Evolutionary conservation across 2,329 filamentous ascomycete genomes (phyloP).

Genomic region (Fusarium albosuccineum): DNA sequence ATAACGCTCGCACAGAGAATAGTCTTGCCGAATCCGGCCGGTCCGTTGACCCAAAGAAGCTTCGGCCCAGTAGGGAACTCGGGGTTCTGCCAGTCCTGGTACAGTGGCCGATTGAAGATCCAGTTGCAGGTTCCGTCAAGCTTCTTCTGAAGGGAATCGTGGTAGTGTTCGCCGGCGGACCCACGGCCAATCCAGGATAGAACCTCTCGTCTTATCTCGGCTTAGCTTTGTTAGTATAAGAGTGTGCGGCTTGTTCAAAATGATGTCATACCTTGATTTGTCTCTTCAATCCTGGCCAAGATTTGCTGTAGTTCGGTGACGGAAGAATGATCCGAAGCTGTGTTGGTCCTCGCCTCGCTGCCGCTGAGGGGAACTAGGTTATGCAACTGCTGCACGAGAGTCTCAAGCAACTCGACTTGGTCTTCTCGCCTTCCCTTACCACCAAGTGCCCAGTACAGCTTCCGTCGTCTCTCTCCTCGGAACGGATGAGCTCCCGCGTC

Average conservation of each 20-base stretch:
- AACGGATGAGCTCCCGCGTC: not conserved
- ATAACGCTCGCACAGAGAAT: conserved; percentile 48
- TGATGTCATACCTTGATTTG: too few relatives aligned
- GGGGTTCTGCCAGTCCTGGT: not conserved
- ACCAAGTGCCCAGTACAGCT: conserved; percentile 4
- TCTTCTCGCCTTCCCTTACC: conserved; percentile 9
- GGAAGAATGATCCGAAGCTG: too few relatives aligned
- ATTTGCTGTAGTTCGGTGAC: too few relatives aligned
- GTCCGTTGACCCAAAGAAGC: conserved; percentile 3
- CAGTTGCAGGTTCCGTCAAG: not conserved
- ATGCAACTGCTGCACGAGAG: conserved; percentile 14
- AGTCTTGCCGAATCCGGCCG: conserved; percentile 49
- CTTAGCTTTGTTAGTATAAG: not conserved
- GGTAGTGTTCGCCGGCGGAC: not conserved
- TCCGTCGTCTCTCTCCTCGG: not conserved
- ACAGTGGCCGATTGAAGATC: not conserved
- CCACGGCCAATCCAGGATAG: not conserved
- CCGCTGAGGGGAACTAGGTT: conserved; percentile 2
- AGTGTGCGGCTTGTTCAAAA: too few relatives aligned
- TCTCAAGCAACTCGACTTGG: conserved; percentile 10
- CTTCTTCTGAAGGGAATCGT: not conserved
- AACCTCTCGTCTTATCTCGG: not conserved
- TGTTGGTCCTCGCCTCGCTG: not conserved
- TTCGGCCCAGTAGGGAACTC: not conserved
- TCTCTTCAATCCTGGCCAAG: too few relatives aligned